Conservation (phyloP, 2,329 filamentous ascomycete species). For the Diaporthe sp. region DNA sequence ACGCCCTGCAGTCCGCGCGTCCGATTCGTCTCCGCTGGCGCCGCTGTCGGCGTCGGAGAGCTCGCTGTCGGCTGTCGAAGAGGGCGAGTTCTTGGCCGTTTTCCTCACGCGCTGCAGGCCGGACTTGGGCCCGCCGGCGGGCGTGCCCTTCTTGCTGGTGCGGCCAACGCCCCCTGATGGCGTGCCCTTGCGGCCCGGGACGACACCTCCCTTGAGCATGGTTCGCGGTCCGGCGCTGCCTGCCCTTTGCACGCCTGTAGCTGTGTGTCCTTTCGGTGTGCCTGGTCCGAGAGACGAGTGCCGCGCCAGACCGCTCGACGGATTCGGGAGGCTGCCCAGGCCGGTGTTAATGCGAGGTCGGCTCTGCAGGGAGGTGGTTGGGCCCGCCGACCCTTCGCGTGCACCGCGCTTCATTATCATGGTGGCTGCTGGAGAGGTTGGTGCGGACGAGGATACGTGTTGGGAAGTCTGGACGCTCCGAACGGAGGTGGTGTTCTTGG, state of each 20-base stretch:
- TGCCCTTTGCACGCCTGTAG: conserved; percentile 51
- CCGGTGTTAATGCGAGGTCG: conserved; percentile 62
- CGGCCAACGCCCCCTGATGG: conserved; percentile 55
- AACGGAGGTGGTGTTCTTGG: conserved; percentile 60
- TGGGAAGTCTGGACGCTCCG: conserved; percentile 63
- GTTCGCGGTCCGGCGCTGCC: conserved; percentile 73
- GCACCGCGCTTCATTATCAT: conserved; percentile 70
- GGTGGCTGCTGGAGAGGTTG: conserved; percentile 70
- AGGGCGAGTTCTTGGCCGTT: conserved; percentile 70
- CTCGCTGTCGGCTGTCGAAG: conserved; percentile 74
- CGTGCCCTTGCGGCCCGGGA: conserved; percentile 62
- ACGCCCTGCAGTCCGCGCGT: conserved; percentile 53
- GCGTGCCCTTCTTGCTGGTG: conserved; percentile 58
- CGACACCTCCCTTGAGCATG: conserved; percentile 58
- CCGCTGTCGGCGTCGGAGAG: conserved; percentile 72
- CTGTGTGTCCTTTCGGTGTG: conserved; percentile 64
- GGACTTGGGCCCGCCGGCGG: conserved; percentile 61
- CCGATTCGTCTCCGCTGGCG: conserved; percentile 63
- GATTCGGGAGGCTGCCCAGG: conserved; percentile 60
- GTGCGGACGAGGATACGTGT: conserved; percentile 67
- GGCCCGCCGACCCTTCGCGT: conserved; percentile 70
- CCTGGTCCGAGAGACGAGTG: conserved; percentile 74
- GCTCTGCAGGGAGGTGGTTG: conserved; percentile 64
- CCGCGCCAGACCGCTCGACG: conserved; percentile 70
- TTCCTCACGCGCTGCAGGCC: conserved; percentile 73